Evolutionary conservation across 2,329 filamentous ascomycete species (phyloP), one percentile per base, ranked within the genome.

Genomic region (Aspergillus sojae): DNA sequence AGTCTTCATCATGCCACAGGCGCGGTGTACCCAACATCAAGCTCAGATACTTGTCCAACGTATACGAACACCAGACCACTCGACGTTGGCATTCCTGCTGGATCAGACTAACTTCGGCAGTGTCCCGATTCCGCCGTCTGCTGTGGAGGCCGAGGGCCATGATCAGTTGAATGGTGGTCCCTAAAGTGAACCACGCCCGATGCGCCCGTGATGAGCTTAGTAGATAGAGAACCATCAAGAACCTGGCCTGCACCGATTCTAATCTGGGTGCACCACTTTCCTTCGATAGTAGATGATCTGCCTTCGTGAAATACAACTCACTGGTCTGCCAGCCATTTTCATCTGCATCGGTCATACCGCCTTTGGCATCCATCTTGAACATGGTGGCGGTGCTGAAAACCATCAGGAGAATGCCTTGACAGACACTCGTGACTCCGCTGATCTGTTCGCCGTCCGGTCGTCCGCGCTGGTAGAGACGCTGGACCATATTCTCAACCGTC

Each of bases 11-110:
- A 23, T 77, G 72, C 30, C 79, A 70, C 11, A 79, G 62, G 2
- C 74, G 67, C 10, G 78, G 77, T 12, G 77, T 68, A 4, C 78
- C 78, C 7, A 79, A 68, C 9, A 80, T 76, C 10, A 77, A 69
- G 52, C 75, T 77, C 11, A 80, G 62, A 60, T 80, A 80, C 39
- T 75, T 75, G 56, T 80, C 78, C 5, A 80, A 66, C 2, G 77
- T 80, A 32, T 75, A 78, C 2, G 73, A 73, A 23, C 76, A 74
- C 77, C 78, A 80, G 21, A 80, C 72, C 1, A 76, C 67, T 12
- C 78, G 72, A 58, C 76, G 77, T 2, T 73, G 72, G 45, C 74
- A 78, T 63, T 80, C 76, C 32, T 59, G 62, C 26, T 69, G 62
- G 30, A 65, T 57, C n/a, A 62, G 36, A 23, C 65, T 61, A 65